Conservation (phyloP, 2,329 filamentous ascomycete genomes). For the Bipolaris cookei region DNA sequence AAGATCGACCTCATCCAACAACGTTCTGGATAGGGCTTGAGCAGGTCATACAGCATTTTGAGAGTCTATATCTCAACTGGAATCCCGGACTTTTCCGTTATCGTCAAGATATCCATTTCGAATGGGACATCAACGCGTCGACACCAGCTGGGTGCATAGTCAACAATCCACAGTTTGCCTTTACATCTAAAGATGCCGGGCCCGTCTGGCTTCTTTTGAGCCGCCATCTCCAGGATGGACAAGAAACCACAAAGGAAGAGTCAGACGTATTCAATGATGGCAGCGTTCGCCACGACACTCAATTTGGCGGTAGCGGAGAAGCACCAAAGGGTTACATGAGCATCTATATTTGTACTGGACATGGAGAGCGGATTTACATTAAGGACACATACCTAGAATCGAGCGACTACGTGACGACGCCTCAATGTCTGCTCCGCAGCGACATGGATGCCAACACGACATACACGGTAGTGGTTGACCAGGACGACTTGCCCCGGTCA, state of each 20-base stretch:
- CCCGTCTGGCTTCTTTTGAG: slow-evolving; percentile 84
- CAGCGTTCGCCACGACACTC: slow-evolving; percentile 30
- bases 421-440: slow-evolving; percentile 84
- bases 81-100: slow-evolving; percentile 82
- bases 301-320: slow-evolving; percentile 37
- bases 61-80: slow-evolving; percentile 97
- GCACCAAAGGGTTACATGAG: slow-evolving; percentile 77
- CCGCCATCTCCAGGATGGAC: slow-evolving; percentile 76
- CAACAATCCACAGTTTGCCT: slow-evolving; percentile 66
- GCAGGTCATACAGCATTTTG: slow-evolving; percentile 87
- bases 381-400: slow-evolving; percentile 74
- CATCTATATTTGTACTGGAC: slow-evolving; percentile 77
- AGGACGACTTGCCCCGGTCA: slow-evolving; percentile 75
- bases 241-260: slow-evolving; percentile 44
- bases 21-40: slow-evolving; percentile 94
- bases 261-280: slow-evolving; percentile 45
- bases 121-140: slow-evolving; percentile 68
- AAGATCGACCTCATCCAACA: slow-evolving; percentile 62
- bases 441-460: slow-evolving; percentile 60
- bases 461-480: slow-evolving; percentile 73
- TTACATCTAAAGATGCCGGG: slow-evolving; percentile 62
- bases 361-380: slow-evolving; percentile 75
- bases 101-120: slow-evolving; percentile 88
- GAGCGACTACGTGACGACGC: slow-evolving; percentile 90
- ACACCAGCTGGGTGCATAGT: slow-evolving; percentile 77